Evolutionary conservation across 139 green algal genomes (phyloP), one percentile per base, ranked within the genome.

Genomic region (Volvox africanus): DNA sequence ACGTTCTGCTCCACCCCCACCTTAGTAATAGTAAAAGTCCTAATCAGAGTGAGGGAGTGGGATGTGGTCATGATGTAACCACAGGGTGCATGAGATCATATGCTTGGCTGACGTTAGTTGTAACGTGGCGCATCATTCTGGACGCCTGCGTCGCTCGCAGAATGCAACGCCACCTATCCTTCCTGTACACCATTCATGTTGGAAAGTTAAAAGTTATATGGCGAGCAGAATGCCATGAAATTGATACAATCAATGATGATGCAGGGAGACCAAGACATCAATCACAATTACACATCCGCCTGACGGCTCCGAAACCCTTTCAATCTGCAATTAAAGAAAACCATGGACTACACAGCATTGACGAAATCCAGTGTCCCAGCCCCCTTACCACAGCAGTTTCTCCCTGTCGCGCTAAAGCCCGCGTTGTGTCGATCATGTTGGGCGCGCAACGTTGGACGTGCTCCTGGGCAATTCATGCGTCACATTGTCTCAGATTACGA

Each of bases 401-500:
- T 5, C 22, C 32, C 17, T 88, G 61, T 33, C 32, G 82, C 11
- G 32, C 32, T 28, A 88, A 36, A 35, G 17, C 35, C 22, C 35
- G 18, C 13, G 65, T 68, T 26, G 33, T 67, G 14, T 22, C 35
- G 0, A 50, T 28, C 5, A 44, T 26, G 14, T 36, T 36, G 6
- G 82, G 62, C 5, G 20, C 35, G 32, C 82, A 88, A 22, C 65
- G 33, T 26, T 88, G 82, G 11, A 88, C 82, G 67, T 88, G 82
- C 33, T 88, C 82, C 82, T 88, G 65, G 44, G 44, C 24, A 73
- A 44, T 14, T 1, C 36, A 35, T 0, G 21, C 13, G 36, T 21
- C 5, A 28, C 18, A 12, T 32, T 22, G 36, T 28, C 17, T 17
- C 30, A 69, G 20, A 85, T 35, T 36, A 12, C 22, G 19, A 37